Base-by-base conservation (phyloP, 768 basidiomycete species). In the Kwoniella newhampshirensis region DNA sequence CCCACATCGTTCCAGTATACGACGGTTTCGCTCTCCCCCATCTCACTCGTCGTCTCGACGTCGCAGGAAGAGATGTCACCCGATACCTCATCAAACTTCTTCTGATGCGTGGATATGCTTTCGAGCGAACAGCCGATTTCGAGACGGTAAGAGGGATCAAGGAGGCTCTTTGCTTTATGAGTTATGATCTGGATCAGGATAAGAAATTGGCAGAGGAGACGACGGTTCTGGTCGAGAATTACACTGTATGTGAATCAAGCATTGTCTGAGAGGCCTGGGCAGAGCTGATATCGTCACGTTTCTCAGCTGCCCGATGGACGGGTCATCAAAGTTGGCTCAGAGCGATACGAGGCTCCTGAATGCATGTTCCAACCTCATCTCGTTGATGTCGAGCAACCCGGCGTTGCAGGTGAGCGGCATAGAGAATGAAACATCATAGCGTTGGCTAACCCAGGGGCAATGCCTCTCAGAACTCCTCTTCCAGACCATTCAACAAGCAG, bases 351-450 rank as follows among this genome's bases (percentile, higher is more conserved):
- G 78, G 96, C 94, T 12, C 94, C 96, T 4, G 96, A 99, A 78
- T 98, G 96, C 79, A 92, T 98, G 91, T 98, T 99, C 86, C 94
- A 99, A 75, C 96, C 96, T 20, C 90, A 94, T 76, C 83, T 99
- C 3, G 92, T 98, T 43, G 94, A 99, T 68, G 80, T 98, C 44
- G 96, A 99, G 75, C 93, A 96, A 73, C 91, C 91, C 5, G 94
- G 94, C 42, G 86, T 97, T 46, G 93, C 93, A 79, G 90, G 90
- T 89, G 56, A 40, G 59, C 48, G 7, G 18, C 8, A 18, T 32
- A 15, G n/a, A 21, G 6, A 12, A 81, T 77, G 28, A 20, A n/a
- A 36, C 21, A 2, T 17, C 49, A 45, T 2, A 21, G 40, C 48
- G 18, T 15, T 17, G 30, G 58, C 54, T 64, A 36, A 60, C 42